Evolutionary conservation across 495 filamentous ascomycete species (phyloP).

Genomic region (Daldinia caldariorum): DNA sequence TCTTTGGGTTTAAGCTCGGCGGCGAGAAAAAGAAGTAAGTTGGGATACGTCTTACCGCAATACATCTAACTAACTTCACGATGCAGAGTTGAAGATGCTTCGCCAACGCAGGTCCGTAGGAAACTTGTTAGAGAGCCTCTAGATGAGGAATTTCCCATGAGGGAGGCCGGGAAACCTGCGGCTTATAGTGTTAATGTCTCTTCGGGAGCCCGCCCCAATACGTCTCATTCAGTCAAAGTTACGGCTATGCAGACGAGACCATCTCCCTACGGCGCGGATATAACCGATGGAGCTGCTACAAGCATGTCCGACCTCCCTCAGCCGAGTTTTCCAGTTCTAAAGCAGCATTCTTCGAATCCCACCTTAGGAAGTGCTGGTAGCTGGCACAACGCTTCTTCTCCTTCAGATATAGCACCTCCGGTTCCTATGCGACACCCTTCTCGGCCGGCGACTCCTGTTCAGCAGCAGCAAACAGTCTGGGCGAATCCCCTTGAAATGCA

Average conservation of each 20-base stretch:
- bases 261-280: conserved; percentile 47
- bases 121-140: conserved; percentile 47
- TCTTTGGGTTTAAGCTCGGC: conserved; percentile 60
- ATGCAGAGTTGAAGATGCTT: conserved; percentile 42
- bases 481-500: conserved; percentile 56
- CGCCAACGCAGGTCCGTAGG: conserved; percentile 43
- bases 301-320: conserved; percentile 53
- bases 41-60: conserved; percentile 9
- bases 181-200: conserved; percentile 48
- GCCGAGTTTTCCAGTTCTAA: conserved; percentile 45
- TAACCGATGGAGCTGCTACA: conserved; percentile 48
- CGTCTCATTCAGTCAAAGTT: conserved; percentile 44
- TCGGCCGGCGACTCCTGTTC: conserved; percentile 44
- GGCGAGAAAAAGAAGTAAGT: conserved; percentile 62
- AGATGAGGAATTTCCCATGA: conserved; percentile 45
- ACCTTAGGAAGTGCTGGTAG: conserved; percentile 48
- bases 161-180: conserved; percentile 29
- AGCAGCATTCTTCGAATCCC: conserved; percentile 50
- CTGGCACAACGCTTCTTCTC: conserved; percentile 44
- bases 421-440: conserved; percentile 41
- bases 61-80: conserved; percentile 34
- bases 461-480: conserved; percentile 45
- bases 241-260: conserved; percentile 30
- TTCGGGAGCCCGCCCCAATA: conserved; percentile 46
- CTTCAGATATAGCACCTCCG: conserved; percentile 32